Percentiles rank a stretch among this genome's conserved stretches.
Conservation (phyloP, 139 green algal species). For the Picochlorum sp. region DNA sequence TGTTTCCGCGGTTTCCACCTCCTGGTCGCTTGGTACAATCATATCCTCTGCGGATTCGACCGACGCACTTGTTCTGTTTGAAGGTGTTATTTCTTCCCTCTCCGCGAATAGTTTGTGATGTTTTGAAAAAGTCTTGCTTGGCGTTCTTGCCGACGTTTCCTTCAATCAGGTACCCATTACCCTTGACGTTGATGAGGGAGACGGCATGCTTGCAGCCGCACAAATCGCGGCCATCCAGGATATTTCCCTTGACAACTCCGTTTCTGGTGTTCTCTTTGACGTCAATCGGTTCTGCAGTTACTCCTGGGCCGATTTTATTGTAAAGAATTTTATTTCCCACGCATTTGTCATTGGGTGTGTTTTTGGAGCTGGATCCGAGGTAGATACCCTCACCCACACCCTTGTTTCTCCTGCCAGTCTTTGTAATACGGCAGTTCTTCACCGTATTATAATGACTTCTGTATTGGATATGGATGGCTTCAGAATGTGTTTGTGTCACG, state of each 20-base stretch:
- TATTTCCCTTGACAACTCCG: conserved; percentile 4
- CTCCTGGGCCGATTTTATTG: conserved; percentile 10
- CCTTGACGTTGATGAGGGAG: conserved; percentile 14
- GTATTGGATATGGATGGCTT: conserved; percentile 6
- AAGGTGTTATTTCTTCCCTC: conserved; percentile 1
- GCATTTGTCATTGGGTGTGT: neutral
- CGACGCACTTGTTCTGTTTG: conserved; percentile 2
- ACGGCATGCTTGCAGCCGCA: conserved; percentile 7
- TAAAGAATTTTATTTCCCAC: conserved; percentile 9
- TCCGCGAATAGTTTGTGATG: neutral
- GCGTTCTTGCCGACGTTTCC: conserved; percentile 10
- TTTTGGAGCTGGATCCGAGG: conserved; percentile 3
- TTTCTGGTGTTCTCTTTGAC: conserved; percentile 6
- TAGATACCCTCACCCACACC: conserved; percentile 9
- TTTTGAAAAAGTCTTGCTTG: conserved; percentile 11
- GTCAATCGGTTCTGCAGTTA: conserved; percentile 8
- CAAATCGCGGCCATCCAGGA: conserved; percentile 2
- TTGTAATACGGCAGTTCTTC: neutral
- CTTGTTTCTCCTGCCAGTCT: conserved; percentile 4
- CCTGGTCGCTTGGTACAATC: neutral
- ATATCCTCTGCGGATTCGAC: neutral
- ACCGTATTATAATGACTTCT: conserved; percentile 6
- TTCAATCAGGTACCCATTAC: conserved; percentile 9
- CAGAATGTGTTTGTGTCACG: neutral
- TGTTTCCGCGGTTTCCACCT: neutral